Evolutionary conservation across 441 rosid species (phyloP).

Genomic region (Mallotus japonicus): DNA sequence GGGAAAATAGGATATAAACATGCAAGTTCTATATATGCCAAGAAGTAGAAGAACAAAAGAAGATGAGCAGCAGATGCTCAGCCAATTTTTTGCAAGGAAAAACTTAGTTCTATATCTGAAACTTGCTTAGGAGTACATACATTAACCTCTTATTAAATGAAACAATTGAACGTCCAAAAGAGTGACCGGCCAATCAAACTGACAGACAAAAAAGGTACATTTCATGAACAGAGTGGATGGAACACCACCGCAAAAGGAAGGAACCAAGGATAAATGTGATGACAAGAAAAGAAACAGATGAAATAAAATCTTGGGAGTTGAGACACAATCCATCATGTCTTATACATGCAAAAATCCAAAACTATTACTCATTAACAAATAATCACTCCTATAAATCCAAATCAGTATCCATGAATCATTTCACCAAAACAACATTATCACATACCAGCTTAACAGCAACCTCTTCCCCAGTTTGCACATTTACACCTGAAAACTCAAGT

Average conservation of each 20-base stretch:
- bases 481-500: constrained; percentile 53
- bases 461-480: constrained; percentile 97
- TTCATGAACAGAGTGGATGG: not conserved
- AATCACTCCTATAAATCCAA: constrained; percentile 2
- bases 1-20: not conserved
- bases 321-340: not conserved
- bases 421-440: constrained; percentile 6
- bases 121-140: no score
- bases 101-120: no score
- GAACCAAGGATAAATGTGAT: not conserved
- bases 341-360: not conserved
- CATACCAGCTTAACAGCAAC: constrained; percentile 96
- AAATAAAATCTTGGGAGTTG: no score
- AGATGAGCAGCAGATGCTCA: not conserved
- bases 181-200: no score
- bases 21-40: no score
- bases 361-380: not conserved
- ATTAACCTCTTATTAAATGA: no score
- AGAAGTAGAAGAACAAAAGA: not conserved
- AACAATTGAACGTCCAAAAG: no score
- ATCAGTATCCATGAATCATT: constrained; percentile 2
- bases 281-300: not conserved
- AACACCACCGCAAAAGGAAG: not conserved
- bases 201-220: no score
- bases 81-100: not conserved